Base-by-base conservation (phyloP, 129 eudicot genomes). In the Artemisia annua region DNA sequence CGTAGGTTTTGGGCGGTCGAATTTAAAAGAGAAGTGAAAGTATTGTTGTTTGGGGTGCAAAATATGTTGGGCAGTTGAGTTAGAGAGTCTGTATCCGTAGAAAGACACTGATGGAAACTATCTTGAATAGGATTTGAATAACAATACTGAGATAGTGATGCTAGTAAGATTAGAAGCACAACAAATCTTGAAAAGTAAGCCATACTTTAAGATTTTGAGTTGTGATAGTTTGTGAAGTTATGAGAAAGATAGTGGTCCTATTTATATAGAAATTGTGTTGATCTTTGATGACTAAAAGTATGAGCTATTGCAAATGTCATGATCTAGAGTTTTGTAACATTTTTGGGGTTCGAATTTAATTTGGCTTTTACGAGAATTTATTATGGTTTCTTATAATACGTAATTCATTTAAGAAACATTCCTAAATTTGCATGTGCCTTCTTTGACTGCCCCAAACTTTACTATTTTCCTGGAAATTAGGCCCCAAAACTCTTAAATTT, bases 1-100 rank as follows among this genome's bases (percentile, higher is more conserved):
- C 96, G 67, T 15, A 89, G 92, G 12, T 89, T 87, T 57, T 89
- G 92, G 4, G 88, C 92, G 3, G 90, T 56, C 0, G 90, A 87
- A 17, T 78, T 66, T 13, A 87, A 79, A 63, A 89, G 52, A 46
- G 92, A 54, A 63, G 71, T 71, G 84, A 87, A 87, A 10, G 87
- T 69, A 28, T 81, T 48, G 54, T 73, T 78, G 39, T 78, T 67
- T 51, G 89, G 91, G 46, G 89, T 76, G 74, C 74, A 77, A 26
- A 89, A 81, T 11, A 78, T 62, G 22, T 73, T 79, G 60, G 87
- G 65, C 22, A 89, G 83, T 16, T 78, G 68, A 4, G 73, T 46
- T 16, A 64, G n/a, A 18, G 77, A 44, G 64, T 48, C 7, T 10
- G 69, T 64, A 46, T 72, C 35, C 50, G 20, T 3, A 30, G 78